Conservation (phyloP, 805 yeast genomes). For the Candida cerambycidarum region DNA sequence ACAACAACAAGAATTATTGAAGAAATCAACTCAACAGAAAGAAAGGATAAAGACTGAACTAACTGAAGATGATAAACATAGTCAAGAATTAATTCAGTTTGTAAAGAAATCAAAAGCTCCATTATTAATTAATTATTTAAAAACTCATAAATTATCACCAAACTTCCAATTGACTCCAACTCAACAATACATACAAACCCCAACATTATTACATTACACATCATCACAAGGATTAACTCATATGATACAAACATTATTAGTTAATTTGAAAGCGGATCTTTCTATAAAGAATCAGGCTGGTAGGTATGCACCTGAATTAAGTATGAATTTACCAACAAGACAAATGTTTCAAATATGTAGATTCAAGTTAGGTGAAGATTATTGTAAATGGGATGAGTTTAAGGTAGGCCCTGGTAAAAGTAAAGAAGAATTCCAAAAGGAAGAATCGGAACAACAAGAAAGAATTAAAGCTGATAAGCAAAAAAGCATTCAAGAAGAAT, state of each 20-base stretch:
- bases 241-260: conserved; percentile 63
- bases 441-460: conserved; percentile 36
- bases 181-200: conserved; percentile 50
- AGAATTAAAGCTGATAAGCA: conserved; percentile 40
- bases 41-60: conserved; percentile 11
- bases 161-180: conserved; percentile 59
- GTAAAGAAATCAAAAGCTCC: conserved; percentile 79
- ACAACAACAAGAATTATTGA: conserved; percentile 16
- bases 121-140: conserved; percentile 59
- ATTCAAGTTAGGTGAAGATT: conserved; percentile 61
- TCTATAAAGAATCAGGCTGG: conserved; percentile 47
- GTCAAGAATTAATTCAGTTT: conserved; percentile 57
- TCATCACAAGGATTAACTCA: conserved; percentile 64
- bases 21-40: conserved; percentile 16
- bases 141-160: conserved; percentile 53
- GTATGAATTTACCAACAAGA: conserved; percentile 45
- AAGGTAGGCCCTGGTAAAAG: conserved; percentile 62
- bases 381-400: conserved; percentile 68
- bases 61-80: conserved; percentile 45
- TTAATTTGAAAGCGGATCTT: conserved; percentile 60
- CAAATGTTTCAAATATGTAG: conserved; percentile 71
- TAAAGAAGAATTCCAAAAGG: conserved; percentile 54
- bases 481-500: conserved; percentile 41
- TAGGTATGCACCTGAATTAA: conserved; percentile 68
- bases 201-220: conserved; percentile 80